Evolutionary conservation across 805 yeast genomes (phyloP).

Genomic region (Blastobotrys robertii): DNA sequence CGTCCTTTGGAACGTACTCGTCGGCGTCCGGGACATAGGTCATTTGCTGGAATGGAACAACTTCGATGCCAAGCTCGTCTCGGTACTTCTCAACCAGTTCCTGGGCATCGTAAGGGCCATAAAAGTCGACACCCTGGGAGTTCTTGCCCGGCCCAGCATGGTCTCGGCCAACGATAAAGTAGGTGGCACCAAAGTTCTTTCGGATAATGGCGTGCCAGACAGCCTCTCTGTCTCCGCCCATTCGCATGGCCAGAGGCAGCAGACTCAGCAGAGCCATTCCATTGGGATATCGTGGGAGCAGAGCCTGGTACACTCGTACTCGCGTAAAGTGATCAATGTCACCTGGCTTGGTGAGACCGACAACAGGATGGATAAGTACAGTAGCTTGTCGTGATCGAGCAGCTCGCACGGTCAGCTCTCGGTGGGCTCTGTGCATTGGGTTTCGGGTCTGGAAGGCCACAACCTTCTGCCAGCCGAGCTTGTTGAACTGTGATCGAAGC

Average conservation of each 20-base stretch:
- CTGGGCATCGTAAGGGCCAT: conserved; percentile 97
- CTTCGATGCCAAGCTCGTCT: conserved; percentile 74
- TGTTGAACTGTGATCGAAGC: conserved; percentile 71
- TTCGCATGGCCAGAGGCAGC: conserved; percentile 94
- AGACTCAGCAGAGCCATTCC: conserved; percentile 87
- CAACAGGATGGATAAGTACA: conserved; percentile 91
- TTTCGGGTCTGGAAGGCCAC: conserved; percentile 98
- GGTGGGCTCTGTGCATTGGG: conserved; percentile 98
- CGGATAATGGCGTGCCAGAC: conserved; percentile 97
- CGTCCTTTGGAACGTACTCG: conserved; percentile 90
- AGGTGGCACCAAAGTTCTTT: conserved; percentile 93
- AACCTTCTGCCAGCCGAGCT: conserved; percentile 76
- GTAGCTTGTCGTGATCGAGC: conserved; percentile 87
- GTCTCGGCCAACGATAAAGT: conserved; percentile 95
- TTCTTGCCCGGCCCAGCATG: conserved; percentile 94
- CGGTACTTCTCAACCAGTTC: conserved; percentile 67
- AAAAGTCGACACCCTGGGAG: conserved; percentile 87
- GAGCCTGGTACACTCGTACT: conserved; percentile 88
- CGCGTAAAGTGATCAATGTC: conserved; percentile 97
- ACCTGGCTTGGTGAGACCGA: conserved; percentile 94
- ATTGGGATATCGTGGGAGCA: conserved; percentile 84
- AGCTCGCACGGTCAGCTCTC: conserved; percentile 92
- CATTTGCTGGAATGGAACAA: conserved; percentile 95
- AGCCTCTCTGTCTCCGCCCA: conserved; percentile 98
- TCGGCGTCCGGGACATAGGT: conserved; percentile 93